Evolutionary conservation across 345 rosid genomes (phyloP), one percentile per base, ranked within the genome.

Genomic region (Isatis tinctoria): DNA sequence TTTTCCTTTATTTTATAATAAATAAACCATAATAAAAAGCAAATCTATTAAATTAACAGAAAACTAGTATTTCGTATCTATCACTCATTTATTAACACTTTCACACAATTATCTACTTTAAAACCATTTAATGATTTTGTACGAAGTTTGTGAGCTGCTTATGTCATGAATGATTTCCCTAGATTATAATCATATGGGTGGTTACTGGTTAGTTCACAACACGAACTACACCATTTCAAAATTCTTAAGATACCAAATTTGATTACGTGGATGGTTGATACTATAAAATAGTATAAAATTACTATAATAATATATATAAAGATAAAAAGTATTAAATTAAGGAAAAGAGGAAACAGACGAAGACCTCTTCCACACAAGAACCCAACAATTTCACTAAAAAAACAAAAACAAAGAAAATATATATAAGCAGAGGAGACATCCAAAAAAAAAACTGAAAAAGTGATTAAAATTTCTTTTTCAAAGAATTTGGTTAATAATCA

Each of bases 291-390:
- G 26, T 60, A 33, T 0, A 3, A 4, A 17, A 54, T 13, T 6
- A 32, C 7, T 18, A 57, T 65, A 58, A 70, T 7, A 53, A 2
- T 14, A 43, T 13, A 44, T 47, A 3, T 18, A 57, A 40, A 11
- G n/a, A n/a, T n/a, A n/a, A n/a, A n/a, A n/a, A n/a, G n/a, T 44
- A 59, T 65, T 71, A 35, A 47, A 44, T 28, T 17, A 49, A 37
- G 14, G 27, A 64, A 54, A 47, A 69, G 54, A 12, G 69, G 83
- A 83, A 83, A 78, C 73, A 76, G 86, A 84, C 85, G 72, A 81
- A 74, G 72, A 48, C 72, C 74, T 72, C 82, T 79, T 80, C 83
- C 85, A 80, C 53, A 60, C 73, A 82, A 81, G 83, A 70, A 79
- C 86, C 86, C 86, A 82, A 76, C 81, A 74, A 71, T 80, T 78